Base-by-base conservation (phyloP, 2,329 filamentous ascomycete genomes). In the Fusarium domesticum region DNA sequence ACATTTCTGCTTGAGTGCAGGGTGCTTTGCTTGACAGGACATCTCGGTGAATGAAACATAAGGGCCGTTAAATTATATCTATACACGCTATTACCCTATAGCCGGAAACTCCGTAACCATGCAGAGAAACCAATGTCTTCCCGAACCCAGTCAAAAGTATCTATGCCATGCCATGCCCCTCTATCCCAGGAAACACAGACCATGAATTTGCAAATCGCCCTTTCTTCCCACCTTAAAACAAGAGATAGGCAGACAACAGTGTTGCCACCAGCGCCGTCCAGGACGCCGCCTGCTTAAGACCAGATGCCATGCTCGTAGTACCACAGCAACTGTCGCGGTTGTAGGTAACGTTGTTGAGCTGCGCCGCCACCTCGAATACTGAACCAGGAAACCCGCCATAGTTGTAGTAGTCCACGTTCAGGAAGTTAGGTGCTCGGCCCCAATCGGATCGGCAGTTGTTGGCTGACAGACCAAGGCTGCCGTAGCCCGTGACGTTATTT, bases 391-490 rank as follows among this genome's bases (percentile, higher is more conserved):
- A 77, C 28, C 69, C 73, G 20, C 86, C 87, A 48, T 75, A 73
- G 64, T 93, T 89, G 69, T 93, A 95, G 66, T 89, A 93, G 64
- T 95, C 89, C 18, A 93, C 87, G 42, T 93, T 83, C 38, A 95
- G 72, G 60, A 90, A 83, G 59, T 85, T 92, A 3, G 89, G 89
- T 1, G 87, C 75, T 7, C 80, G 77, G 16, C 74, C 74, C 86
- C 86, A 93, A 37, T 71, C 64, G 1, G 58, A 46, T 11, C 65
- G 64, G 63, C 89, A 95, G 47, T 81, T 78, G n/a, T 76, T 66
- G 1, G 80, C 80, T 45, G 79, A 78, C 12, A 70, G 53, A 0
- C 87, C 88, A 6, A 92, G 69, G 59, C 82, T 87, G 23, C 87
- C 85, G 41, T 66, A 72, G 14, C 85, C 85, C 1, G 71, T 73